Base-by-base conservation (phyloP, 371 early-diverging fungal genomes). In the Basidiobolus heterosporus region DNA sequence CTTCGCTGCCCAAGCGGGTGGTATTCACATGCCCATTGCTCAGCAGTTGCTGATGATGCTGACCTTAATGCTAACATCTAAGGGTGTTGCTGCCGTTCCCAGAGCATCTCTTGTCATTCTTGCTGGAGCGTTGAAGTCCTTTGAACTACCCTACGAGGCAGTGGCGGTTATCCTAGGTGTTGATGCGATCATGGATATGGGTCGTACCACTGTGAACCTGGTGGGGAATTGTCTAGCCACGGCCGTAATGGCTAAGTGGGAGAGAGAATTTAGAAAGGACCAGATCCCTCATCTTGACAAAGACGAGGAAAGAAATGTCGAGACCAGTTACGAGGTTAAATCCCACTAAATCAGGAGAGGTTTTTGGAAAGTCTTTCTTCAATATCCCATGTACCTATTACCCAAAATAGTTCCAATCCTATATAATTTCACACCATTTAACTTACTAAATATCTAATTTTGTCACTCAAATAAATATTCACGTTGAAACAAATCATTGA, bases 11-110 rank as follows among this genome's bases (percentile, higher is more conserved):
- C 78, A 86, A 55, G 82, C 80, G 3, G 67, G 70, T 19, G 71
- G 74, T 5, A 53, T 80, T 41, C 42, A 58, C 44, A 64, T 81
- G 48, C 41, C 72, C 4, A 40, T 79, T 22, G 65, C 65, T 24
- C 69, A 77, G 30, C 85, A 87, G 52, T 57, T 87, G 20, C 55
- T 72, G 20, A 74, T 80, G 51, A 73, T 87, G 74, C 54, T 83
- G 36, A 71, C 80, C 5, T 62, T 87, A 19, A 79, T 85, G 73
- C 48, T 87, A 19, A 75, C 76, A 24, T 72, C 74, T 48, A 86
- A 87, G 56, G 87, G 87, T 54, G 79, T 86, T 17, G 87, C 87
- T 22, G 87, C 82, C 45, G 71, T 85, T 14, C 83, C 85, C 0
- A 72, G 81, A 41, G 87, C 87, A 14, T 75, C 78, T 0, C 63